These are phyloP conservation scores for Isabelozyma gotoi DNA, from an alignment of 805 yeast species.

Conservation along the genomic window DNA sequence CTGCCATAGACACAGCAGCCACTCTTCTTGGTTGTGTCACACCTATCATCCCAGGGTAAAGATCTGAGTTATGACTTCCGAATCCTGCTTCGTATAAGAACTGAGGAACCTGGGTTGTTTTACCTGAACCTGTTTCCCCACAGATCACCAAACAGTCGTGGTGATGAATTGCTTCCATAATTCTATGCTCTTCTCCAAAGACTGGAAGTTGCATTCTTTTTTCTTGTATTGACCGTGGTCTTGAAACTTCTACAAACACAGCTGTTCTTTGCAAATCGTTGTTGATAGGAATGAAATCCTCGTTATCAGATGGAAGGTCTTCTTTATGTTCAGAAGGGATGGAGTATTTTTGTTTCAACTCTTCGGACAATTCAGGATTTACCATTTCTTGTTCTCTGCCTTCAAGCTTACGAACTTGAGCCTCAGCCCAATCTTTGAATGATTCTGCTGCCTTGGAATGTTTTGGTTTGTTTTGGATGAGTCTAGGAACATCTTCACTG, in stretches of 20 bases:
- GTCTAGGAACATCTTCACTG: slow-evolving; percentile 30
- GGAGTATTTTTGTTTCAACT: slow-evolving; percentile 42
- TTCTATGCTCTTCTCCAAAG: slow-evolving; percentile 81
- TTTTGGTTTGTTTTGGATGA: slow-evolving; percentile 40
- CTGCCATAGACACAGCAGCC: slow-evolving; percentile 90
- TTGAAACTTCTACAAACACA: slow-evolving; percentile 62
- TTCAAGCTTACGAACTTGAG: slow-evolving; percentile 62
- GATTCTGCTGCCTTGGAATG: slow-evolving; percentile 54
- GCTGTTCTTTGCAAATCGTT: slow-evolving; percentile 56
- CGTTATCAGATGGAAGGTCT: slow-evolving; percentile 69
- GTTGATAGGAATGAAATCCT: slow-evolving; percentile 57
- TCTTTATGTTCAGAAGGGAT: slow-evolving; percentile 62
- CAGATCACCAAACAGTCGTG: slow-evolving; percentile 88
- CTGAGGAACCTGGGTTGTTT: slow-evolving; percentile 97
- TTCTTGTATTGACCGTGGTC: slow-evolving; percentile 66
- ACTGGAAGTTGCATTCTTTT: slow-evolving; percentile 80
- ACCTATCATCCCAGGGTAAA: slow-evolving; percentile 88
- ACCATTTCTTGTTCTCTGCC: slow-evolving; percentile 49
- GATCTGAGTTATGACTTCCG: slow-evolving; percentile 59
- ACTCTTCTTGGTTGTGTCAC: slow-evolving; percentile 95
- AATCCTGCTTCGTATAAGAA: slow-evolving; percentile 91
- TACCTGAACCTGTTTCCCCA: slow-evolving; percentile 99
- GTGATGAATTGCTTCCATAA: slow-evolving; percentile 94
- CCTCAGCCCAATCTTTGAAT: slow-evolving; percentile 88
- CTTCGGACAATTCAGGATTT: slow-evolving; percentile 47